phyloP scores from a whole-genome alignment of 176 grass and related monocot genomes.

The Phyllostachys edulis region DNA sequence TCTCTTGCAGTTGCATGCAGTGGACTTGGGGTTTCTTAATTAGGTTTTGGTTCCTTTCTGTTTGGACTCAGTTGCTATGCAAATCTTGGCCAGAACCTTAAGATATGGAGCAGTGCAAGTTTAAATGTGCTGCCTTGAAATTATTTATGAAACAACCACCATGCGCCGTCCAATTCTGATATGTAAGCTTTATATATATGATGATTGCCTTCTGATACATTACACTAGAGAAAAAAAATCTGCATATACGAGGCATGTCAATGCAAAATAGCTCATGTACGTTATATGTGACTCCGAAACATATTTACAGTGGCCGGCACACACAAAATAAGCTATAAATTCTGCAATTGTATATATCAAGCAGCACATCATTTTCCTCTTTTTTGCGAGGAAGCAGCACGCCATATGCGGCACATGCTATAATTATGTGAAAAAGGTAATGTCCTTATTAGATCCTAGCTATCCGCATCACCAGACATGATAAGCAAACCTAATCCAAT shows the following conservation, averaged over 20 bases:
- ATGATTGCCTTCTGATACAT: not conserved
- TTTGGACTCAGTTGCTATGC: constrained; percentile 34
- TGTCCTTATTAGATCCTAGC: not conserved
- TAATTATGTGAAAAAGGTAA: no score
- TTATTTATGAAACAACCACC: constrained; percentile 39
- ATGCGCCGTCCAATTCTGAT: constrained; percentile 24
- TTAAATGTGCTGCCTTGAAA: constrained; percentile 31
- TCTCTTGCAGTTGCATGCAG: not conserved
- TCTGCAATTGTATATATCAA: not conserved
- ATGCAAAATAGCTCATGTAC: not conserved
- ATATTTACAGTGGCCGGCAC: not conserved
- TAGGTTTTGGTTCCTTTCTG: constrained; percentile 40
- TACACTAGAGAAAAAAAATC: not conserved
- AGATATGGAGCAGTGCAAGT: constrained; percentile 24
- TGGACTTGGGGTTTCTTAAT: constrained; percentile 17
- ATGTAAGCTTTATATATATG: constrained; percentile 1
- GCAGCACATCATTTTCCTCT: not conserved
- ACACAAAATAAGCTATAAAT: not conserved
- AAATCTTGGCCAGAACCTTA: constrained; percentile 13
- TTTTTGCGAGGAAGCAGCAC: not conserved
- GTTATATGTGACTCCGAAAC: not conserved
- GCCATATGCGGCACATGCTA: not conserved
- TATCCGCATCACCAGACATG: not conserved
- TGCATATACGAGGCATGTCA: not conserved
- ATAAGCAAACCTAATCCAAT: not conserved